Evolutionary conservation across 192 early-diverging fungal genomes (phyloP), one percentile per base, ranked within the genome.

Genomic region (Coemansia sp.): DNA sequence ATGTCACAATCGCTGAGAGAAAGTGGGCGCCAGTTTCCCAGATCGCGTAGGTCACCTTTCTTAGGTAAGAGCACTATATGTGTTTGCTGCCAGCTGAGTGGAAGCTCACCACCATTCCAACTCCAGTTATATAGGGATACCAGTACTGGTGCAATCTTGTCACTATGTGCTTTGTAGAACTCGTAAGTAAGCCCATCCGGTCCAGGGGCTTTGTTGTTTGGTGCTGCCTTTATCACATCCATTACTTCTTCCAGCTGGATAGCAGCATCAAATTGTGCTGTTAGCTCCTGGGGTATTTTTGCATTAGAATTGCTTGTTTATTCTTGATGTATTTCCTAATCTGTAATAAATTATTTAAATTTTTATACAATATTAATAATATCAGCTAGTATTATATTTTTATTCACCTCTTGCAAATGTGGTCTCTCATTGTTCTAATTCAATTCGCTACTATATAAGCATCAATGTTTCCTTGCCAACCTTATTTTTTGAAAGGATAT

Each of bases 181-280:
- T 68, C 67, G 11, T 54, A 68, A 4, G 67, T 26, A 5, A 68
- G 9, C 18, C 67, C 40, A 16, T 68, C 59, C 0, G 67, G 67
- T 10, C 67, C 67, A 1, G 67, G 58, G 2, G 59, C 37, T 21
- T 61, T 61, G 49, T 68, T 54, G 10, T 9, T 26, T 2, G 50
- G 67, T 10, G 67, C 21, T 1, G 2, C 1, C 6, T 52, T 11
- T 9, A 68, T 68, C 16, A 10, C 58, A 2, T 0, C 16, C n/a
- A 8, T 2, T 10, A 68, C 21, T 6, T 68, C 67, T 10, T 38
- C 47, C 9, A 41, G 8, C 3, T 26, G 38, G 4, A 68, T 53
- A 4, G 67, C 58, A 1, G 32, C 26, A 6, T 68, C 49, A 0
- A 68, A 15, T 37, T 39, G 37, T 11, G 23, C n/a, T n/a, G n/a